phyloP scores from a whole-genome alignment of 805 yeast genomes.

The Isabelozyma gotoi region DNA sequence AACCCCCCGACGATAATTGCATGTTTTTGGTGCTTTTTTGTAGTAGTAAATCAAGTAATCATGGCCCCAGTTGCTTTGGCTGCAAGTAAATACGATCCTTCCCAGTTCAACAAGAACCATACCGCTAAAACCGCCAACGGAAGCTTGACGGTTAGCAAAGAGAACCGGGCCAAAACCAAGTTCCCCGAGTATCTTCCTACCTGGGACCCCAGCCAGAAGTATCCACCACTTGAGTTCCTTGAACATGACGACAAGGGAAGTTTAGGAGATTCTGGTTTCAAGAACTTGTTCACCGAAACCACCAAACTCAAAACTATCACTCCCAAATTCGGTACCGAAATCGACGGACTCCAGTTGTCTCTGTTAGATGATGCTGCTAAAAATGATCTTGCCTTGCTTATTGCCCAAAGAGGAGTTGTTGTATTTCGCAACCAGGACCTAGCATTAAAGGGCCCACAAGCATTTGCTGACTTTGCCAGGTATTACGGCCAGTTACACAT shows the following conservation, averaged over 20 bases:
- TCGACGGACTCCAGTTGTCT: constrained; percentile 29
- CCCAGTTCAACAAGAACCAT: constrained; percentile 21
- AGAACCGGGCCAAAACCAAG: constrained; percentile 19
- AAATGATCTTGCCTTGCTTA: constrained; percentile 30
- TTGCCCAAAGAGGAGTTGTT: constrained; percentile 36
- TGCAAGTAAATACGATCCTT: constrained; percentile 20
- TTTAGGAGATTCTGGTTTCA: constrained; percentile 19
- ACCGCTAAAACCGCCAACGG: constrained; percentile 19
- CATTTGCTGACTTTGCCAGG: constrained; percentile 25
- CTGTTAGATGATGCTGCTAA: constrained; percentile 23
- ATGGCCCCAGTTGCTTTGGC: no score
- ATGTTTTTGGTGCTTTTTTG: no score
- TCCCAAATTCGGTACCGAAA: constrained; percentile 32
- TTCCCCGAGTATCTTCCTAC: constrained; percentile 31
- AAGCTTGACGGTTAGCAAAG: constrained; percentile 23
- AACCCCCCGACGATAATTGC: no score
- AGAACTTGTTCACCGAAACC: constrained; percentile 17
- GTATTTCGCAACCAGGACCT: constrained; percentile 34
- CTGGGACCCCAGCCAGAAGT: constrained; percentile 33
- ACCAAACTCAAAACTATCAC: constrained; percentile 19
- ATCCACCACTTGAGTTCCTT: constrained; percentile 23
- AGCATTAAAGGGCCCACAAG: constrained; percentile 40
- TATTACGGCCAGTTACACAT: constrained; percentile 20
- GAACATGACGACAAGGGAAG: constrained; percentile 28
- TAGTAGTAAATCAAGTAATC: no score